Conservation (phyloP, 2,329 filamentous ascomycete species). For the Hymenoscyphus fructigenus region DNA sequence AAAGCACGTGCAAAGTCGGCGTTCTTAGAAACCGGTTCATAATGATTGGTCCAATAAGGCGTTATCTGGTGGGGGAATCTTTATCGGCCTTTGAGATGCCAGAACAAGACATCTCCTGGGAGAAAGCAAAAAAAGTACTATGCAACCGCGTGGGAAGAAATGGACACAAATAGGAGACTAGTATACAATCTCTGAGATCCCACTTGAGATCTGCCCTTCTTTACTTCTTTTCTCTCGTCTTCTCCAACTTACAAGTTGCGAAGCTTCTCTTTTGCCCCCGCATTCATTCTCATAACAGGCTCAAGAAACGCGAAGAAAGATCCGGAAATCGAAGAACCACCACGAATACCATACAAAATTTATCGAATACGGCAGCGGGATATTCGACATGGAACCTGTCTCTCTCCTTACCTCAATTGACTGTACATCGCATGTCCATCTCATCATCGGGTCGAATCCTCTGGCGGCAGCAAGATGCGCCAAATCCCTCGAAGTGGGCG, state of each 20-base stretch:
- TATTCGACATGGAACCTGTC: constrained; percentile 22
- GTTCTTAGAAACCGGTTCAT: not conserved
- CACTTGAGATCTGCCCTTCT: not conserved
- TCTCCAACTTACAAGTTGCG: not conserved
- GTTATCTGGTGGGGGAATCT: not conserved
- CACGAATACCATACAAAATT: not conserved
- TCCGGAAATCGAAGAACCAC: not conserved
- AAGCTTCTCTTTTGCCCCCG: not conserved
- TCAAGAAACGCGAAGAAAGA: not conserved
- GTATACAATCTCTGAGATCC: not conserved
- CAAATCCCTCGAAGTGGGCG: constrained; percentile 79
- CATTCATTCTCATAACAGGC: not conserved
- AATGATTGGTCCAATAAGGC: not conserved
- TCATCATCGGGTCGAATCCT: constrained; percentile 83
- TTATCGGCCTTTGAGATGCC: not conserved
- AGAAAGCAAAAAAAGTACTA: not conserved
- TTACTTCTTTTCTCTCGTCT: not conserved
- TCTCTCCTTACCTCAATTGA: constrained; percentile 72
- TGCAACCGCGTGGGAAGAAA: not conserved
- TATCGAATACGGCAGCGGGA: not conserved
- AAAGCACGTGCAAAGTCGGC: no score
- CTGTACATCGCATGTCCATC: constrained; percentile 69
- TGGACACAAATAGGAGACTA: not conserved
- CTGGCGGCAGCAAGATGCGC: constrained; percentile 81
- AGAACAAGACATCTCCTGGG: constrained; percentile 1